Evolutionary conservation across 805 yeast genomes (phyloP).

Genomic region (Metschnikowia colocasiae): DNA sequence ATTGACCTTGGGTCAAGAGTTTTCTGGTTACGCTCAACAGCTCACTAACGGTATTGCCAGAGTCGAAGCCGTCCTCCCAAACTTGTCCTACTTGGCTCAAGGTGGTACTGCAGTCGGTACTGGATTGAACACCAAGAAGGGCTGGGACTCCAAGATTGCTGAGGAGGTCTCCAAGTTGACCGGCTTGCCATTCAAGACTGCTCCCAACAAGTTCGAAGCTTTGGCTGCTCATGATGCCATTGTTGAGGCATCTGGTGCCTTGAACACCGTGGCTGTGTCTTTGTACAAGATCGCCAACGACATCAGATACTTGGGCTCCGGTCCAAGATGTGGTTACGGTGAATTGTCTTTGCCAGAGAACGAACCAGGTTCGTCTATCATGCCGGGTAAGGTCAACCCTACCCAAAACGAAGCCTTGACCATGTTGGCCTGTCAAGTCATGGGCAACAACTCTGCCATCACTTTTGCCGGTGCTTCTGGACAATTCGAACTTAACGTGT

Average conservation of each 20-base stretch:
- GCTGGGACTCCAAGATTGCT: conserved; percentile 86
- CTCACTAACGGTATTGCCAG: conserved; percentile 85
- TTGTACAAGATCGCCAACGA: conserved; percentile 96
- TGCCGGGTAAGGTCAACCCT: conserved; percentile 99
- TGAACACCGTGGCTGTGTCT: conserved; percentile 91
- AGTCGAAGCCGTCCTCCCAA: conserved; percentile 72
- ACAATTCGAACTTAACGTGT: conserved; percentile 96
- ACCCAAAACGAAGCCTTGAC: conserved; percentile 98
- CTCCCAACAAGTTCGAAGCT: conserved; percentile 98
- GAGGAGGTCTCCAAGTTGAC: conserved; percentile 80
- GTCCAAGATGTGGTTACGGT: conserved; percentile 99
- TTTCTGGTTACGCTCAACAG: conserved; percentile 94
- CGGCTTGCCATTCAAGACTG: conserved; percentile 85
- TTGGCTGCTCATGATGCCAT: conserved; percentile 98
- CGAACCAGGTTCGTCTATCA: conserved; percentile 98
- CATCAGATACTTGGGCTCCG: conserved; percentile 96
- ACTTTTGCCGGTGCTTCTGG: conserved; percentile 98
- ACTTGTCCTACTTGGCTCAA: conserved; percentile 83
- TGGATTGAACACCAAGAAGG: conserved; percentile 90
- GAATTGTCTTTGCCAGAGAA: conserved; percentile 94
- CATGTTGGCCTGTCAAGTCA: conserved; percentile 96
- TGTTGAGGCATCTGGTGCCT: conserved; percentile 96
- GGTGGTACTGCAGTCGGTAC: conserved; percentile 99
- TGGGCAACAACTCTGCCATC: conserved; percentile 93
- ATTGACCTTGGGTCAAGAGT: conserved; percentile 95